Conservation (phyloP, 495 filamentous ascomycete species). For the Lepidopterella palustris region DNA sequence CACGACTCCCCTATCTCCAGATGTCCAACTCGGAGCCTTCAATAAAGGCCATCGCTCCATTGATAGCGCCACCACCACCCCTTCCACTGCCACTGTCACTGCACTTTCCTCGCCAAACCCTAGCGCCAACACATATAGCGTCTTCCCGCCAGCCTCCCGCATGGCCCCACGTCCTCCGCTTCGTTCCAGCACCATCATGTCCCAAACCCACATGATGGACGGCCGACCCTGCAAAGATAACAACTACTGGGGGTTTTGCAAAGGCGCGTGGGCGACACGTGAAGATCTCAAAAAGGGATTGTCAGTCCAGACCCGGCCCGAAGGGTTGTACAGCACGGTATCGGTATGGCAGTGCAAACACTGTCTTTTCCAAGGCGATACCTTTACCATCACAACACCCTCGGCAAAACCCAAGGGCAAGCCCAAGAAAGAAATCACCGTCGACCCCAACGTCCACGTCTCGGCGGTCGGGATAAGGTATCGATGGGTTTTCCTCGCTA, state of each 20-base stretch:
- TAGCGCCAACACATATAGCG: background rate
- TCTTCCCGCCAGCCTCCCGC: background rate
- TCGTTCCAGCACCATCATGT: background rate
- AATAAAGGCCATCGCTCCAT: background rate
- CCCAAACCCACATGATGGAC: slow-evolving; percentile 14
- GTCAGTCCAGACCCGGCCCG: slow-evolving; percentile 35
- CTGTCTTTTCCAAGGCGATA: slow-evolving; percentile 42
- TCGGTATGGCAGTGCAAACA: slow-evolving; percentile 40
- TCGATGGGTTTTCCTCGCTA: slow-evolving; percentile 47
- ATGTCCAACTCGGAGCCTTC: background rate
- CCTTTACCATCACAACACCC: slow-evolving; percentile 20
- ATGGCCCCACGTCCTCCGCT: background rate
- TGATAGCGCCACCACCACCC: background rate
- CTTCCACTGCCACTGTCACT: no score
- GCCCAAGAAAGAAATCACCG: slow-evolving; percentile 25
- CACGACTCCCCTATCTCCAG: background rate
- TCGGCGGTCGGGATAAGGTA: slow-evolving; percentile 39
- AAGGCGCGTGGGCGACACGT: slow-evolving; percentile 45
- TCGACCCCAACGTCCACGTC: slow-evolving; percentile 34
- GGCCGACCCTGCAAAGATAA: slow-evolving; percentile 38
- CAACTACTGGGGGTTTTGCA: slow-evolving; percentile 47
- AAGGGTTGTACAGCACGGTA: slow-evolving; percentile 34
- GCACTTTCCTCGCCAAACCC: no score
- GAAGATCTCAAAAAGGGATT: slow-evolving; percentile 39
- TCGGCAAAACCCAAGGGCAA: slow-evolving; percentile 6